phyloP scores from a whole-genome alignment of 2,329 filamentous ascomycete species.

The Beauveria brongniartii region DNA sequence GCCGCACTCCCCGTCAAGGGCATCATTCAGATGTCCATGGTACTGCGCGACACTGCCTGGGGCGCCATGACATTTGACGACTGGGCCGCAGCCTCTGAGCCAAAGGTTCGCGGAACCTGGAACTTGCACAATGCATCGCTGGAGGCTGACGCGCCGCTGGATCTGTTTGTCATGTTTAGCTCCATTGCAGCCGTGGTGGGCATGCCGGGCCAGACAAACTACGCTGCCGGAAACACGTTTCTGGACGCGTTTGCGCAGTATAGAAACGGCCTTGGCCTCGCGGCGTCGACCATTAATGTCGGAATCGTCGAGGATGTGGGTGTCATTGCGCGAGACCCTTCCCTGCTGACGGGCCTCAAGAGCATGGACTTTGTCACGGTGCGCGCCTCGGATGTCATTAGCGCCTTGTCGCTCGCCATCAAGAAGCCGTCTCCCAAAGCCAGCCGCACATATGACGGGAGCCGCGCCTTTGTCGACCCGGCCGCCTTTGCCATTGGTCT shows the following conservation, averaged over 20 bases:
- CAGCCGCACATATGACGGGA: neutral
- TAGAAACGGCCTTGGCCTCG: conserved; percentile 17
- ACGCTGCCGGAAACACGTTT: conserved; percentile 33
- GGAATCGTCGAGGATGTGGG: conserved; percentile 27
- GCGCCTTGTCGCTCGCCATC: neutral
- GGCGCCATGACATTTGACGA: conserved; percentile 25
- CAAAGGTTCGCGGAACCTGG: conserved; percentile 29
- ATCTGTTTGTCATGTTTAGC: conserved; percentile 17
- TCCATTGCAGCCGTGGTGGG: conserved; percentile 28
- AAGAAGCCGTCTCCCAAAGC: neutral
- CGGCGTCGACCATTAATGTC: conserved; percentile 26
- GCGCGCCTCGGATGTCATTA: neutral
- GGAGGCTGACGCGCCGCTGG: neutral
- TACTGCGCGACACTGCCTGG: neutral
- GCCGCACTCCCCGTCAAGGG: conserved; percentile 17
- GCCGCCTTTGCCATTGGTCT: neutral
- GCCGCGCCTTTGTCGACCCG: neutral
- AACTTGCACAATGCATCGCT: conserved; percentile 24
- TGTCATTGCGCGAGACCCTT: conserved; percentile 16
- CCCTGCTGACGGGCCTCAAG: neutral
- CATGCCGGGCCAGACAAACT: conserved; percentile 30
- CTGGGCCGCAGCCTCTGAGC: conserved; percentile 18
- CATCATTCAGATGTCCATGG: too few species aligned
- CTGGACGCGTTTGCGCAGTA: conserved; percentile 29
- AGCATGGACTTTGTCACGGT: neutral